phyloP scores from a whole-genome alignment of 345 rosid species.

The Physaria fendleri region DNA sequence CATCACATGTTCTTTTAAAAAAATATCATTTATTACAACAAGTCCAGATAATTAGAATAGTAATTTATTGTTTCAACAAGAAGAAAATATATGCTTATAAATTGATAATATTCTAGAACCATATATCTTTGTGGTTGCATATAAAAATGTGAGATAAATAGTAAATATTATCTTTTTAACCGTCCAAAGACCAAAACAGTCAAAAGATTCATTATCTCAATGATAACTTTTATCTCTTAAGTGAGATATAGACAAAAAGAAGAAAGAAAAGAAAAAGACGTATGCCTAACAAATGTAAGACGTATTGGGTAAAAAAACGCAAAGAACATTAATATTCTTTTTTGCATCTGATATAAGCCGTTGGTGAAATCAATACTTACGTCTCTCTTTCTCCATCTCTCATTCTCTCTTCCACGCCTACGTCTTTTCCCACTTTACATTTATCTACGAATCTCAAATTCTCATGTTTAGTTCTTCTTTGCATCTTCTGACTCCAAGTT shows the following conservation, averaged over 20 bases:
- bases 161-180: conserved; percentile 4
- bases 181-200: conserved; percentile 1
- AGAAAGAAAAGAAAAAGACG: conserved; percentile 32
- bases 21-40: background rate
- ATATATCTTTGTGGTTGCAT: background rate
- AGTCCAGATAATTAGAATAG: background rate
- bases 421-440: background rate
- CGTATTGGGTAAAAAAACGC: conserved; percentile 15
- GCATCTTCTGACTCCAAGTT: background rate
- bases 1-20: too few relatives aligned
- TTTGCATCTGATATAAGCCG: conserved; percentile 19
- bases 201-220: background rate
- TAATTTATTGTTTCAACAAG: too few relatives aligned
- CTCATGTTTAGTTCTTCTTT: background rate
- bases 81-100: background rate
- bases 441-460: background rate
- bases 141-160: background rate
- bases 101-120: background rate
- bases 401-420: conserved; percentile 7
- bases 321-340: conserved; percentile 18
- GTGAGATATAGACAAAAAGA: background rate
- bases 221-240: background rate
- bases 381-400: conserved; percentile 30
- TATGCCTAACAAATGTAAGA: conserved; percentile 42
- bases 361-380: conserved; percentile 21